phyloP scores from a whole-genome alignment of 306 rosid genomes.

The Fragaria iinumae region DNA sequence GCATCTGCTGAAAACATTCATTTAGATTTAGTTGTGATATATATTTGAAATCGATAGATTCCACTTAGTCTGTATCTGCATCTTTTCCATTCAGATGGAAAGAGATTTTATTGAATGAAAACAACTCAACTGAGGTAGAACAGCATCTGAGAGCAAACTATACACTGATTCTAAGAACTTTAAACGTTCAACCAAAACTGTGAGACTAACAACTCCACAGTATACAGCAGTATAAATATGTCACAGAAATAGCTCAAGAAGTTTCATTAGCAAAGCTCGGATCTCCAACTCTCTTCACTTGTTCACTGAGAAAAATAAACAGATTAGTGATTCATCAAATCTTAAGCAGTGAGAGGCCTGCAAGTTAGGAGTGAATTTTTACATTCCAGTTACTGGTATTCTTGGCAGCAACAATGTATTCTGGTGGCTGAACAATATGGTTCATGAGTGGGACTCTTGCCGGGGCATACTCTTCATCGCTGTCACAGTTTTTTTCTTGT shows the following conservation, averaged over 20 bases:
- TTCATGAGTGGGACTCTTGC: conserved; percentile 41
- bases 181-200: background rate
- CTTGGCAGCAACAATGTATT: conserved; percentile 23
- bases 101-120: background rate
- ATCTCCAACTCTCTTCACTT: conserved; percentile 14
- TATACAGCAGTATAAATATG: background rate
- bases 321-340: background rate
- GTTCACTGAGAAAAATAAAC: conserved; percentile 4
- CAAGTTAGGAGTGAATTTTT: conserved; percentile 17
- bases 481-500: conserved; percentile 20
- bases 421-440: conserved; percentile 19
- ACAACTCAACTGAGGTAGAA: background rate
- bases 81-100: background rate
- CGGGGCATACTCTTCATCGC: conserved; percentile 23
- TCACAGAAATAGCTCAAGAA: background rate
- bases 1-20: conserved; percentile 3
- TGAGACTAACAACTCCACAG: background rate
- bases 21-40: background rate
- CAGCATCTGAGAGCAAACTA: background rate
- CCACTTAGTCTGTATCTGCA: background rate
- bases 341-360: background rate
- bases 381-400: conserved; percentile 23
- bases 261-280: background rate
- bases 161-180: background rate
- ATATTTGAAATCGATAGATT: background rate